Evolutionary conservation across 148 eudicot species (phyloP).

Genomic region (Selenicereus undatus): DNA sequence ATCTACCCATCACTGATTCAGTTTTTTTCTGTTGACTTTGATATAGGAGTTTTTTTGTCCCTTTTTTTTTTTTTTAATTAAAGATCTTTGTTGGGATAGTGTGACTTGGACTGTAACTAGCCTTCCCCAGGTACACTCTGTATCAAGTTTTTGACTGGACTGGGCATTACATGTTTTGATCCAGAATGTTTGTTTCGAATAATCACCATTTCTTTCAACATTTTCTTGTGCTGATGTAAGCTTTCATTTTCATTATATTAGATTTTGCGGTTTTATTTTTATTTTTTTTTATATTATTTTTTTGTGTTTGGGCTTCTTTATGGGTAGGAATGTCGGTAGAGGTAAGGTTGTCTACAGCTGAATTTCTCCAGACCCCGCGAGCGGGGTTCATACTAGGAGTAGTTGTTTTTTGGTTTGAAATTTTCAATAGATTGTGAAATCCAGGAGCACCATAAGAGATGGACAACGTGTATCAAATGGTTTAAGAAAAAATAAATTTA

Average conservation of each 20-base stretch:
- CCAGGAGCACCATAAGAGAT: too few relatives aligned
- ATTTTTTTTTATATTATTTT: not conserved
- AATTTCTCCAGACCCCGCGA: too few relatives aligned
- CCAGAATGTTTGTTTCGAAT: not conserved
- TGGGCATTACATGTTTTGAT: not conserved
- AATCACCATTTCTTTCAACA: not conserved
- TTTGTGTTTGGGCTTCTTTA: too few relatives aligned
- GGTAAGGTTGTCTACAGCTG: too few relatives aligned
- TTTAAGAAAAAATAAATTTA: too few relatives aligned
- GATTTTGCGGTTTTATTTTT: not conserved
- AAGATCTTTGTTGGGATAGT: not conserved
- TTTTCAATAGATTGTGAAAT: too few relatives aligned
- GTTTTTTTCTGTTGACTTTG: not conserved
- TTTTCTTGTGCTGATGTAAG: not conserved
- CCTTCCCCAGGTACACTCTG: slow-evolving; percentile 8
- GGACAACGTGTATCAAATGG: too few relatives aligned
- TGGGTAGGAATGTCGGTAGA: too few relatives aligned
- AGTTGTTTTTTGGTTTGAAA: too few relatives aligned
- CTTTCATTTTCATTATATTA: not conserved
- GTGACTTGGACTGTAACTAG: slow-evolving; percentile 8
- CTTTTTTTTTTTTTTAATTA: not conserved
- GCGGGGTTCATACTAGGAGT: too few relatives aligned
- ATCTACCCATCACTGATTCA: not conserved
- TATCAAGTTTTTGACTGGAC: slow-evolving; percentile 8
- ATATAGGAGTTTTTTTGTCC: too few relatives aligned